These are phyloP conservation scores for Fusarium napiforme DNA, from an alignment of 2,329 filamentous ascomycete genomes.

Conservation along the genomic window DNA sequence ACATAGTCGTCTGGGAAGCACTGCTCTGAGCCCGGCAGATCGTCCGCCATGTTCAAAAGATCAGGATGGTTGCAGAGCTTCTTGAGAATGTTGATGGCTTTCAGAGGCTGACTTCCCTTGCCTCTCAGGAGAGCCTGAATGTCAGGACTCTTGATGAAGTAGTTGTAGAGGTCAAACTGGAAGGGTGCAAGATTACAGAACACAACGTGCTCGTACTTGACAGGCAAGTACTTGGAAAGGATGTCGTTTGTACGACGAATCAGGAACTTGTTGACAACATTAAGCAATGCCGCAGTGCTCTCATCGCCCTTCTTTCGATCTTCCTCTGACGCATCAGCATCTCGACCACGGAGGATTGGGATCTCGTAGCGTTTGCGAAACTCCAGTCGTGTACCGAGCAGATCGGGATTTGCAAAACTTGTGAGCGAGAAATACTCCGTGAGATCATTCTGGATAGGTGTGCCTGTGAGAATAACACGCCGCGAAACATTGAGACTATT, in stretches of 20 bases:
- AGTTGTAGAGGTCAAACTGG: conserved; percentile 92
- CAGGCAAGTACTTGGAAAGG: conserved; percentile 93
- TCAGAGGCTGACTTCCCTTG: conserved; percentile 94
- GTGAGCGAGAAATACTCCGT: conserved; percentile 97
- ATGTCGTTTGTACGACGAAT: conserved; percentile 98
- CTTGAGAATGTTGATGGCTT: conserved; percentile 96
- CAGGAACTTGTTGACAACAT: conserved; percentile 96
- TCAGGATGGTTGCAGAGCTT: conserved; percentile 99
- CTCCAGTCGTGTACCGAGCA: conserved; percentile 87
- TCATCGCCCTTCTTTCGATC: conserved; percentile 87
- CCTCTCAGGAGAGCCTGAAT: conserved; percentile 92
- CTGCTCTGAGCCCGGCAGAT: conserved; percentile 87
- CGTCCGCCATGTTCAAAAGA: conserved; percentile 81
- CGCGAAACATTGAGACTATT: conserved; percentile 91
- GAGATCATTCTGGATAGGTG: conserved; percentile 98
- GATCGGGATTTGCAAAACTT: conserved; percentile 94
- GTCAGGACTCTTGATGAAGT: conserved; percentile 95
- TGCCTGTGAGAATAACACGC: conserved; percentile 94
- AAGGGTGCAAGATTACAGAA: conserved; percentile 96
- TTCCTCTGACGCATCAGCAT: conserved; percentile 86
- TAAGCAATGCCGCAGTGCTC: conserved; percentile 81
- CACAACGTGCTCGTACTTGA: conserved; percentile 99
- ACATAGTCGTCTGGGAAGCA: conserved; percentile 88
- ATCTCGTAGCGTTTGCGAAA: conserved; percentile 95
- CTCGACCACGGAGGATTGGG: conserved; percentile 89